Conservation (phyloP, 2,329 filamentous ascomycete genomes). For the Ilyonectria destructans region DNA sequence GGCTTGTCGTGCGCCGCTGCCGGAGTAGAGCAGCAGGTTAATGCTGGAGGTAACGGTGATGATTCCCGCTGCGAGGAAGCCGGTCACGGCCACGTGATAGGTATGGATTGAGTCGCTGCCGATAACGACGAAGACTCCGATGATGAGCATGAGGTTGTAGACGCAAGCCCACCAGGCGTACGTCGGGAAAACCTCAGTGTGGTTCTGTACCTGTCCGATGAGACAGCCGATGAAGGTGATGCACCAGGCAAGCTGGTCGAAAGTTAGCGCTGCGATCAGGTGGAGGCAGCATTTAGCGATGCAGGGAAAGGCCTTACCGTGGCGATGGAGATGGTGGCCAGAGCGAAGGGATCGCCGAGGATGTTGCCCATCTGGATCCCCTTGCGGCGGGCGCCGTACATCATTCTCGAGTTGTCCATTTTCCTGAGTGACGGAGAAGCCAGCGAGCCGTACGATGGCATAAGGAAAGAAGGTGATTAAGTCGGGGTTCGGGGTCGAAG, state of each 20-base stretch:
- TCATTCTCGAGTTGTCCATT: constrained; percentile 80
- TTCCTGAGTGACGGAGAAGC: constrained; percentile 83
- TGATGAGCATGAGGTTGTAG: constrained; percentile 88
- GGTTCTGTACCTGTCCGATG: constrained; percentile 73
- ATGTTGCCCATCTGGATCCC: constrained; percentile 89
- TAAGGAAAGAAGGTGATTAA: constrained; percentile 62
- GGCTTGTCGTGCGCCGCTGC: constrained; percentile 83
- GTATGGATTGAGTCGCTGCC: constrained; percentile 88
- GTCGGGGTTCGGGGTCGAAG: constrained; percentile 31
- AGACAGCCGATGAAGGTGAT: constrained; percentile 92
- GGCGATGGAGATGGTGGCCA: constrained; percentile 93
- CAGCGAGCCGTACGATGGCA: constrained; percentile 83
- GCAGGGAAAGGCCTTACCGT: constrained; percentile 74
- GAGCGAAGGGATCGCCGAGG: constrained; percentile 94
- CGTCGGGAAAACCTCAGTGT: constrained; percentile 77
- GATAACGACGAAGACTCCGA: constrained; percentile 86
- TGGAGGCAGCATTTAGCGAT: neutral
- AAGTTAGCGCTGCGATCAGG: constrained; percentile 39
- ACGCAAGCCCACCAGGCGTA: constrained; percentile 94
- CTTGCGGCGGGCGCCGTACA: constrained; percentile 69
- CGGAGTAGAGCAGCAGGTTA: constrained; percentile 87
- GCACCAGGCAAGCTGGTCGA: constrained; percentile 87
- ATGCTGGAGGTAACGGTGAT: constrained; percentile 90
- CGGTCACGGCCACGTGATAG: constrained; percentile 93
- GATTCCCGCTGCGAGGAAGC: constrained; percentile 87